Base-by-base conservation (phyloP, 306 rosid species). In the Pyrus pyrifolia region DNA sequence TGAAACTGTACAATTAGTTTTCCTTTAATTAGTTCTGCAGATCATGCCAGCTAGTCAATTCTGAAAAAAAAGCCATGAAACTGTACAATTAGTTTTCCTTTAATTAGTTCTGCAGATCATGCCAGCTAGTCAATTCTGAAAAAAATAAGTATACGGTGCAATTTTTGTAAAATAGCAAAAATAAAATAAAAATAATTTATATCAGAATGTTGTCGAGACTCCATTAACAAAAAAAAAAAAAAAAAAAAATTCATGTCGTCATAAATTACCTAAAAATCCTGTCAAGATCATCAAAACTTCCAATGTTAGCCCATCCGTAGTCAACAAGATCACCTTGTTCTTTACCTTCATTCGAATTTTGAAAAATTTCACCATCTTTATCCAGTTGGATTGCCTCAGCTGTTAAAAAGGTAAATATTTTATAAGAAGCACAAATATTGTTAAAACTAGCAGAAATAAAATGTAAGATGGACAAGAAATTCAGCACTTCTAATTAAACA, bases 251-350 rank as follows among this genome's bases (percentile, higher is more conserved):
- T 11, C 14, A 71, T 45, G 65, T 13, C 76, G 53, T 71, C 64
- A 30, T 76, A 69, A 80, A 75, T 84, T 91, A 96, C 99, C 99
- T 91, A 83, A 96, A 91, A 70, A 92, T 87, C 60, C 72, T 87
- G 81, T 91, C 99, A 81, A 96, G 91, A 83, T 96, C 98, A 78
- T 92, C 97, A 83, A 96, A 92, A 85, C 93, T 89, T 88, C 97
- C 99, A 67, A 92, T 89, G 75, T 80, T 92, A 33, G 84, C 97
- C 98, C 99, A 96, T 77, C 84, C 93, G 73, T 83, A 96, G 86
- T 92, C 98, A 82, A 82, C 87, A 82, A 92, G 86, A 78, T 91
- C 93, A 69, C 88, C 89, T 75, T 89, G 97, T 80, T 87, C 99
- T 87, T 83, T 81, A 79, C 82, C 91, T 80, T 89, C 92, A 30